phyloP scores from a whole-genome alignment of 805 yeast genomes.

The Yarrowia sp. region DNA sequence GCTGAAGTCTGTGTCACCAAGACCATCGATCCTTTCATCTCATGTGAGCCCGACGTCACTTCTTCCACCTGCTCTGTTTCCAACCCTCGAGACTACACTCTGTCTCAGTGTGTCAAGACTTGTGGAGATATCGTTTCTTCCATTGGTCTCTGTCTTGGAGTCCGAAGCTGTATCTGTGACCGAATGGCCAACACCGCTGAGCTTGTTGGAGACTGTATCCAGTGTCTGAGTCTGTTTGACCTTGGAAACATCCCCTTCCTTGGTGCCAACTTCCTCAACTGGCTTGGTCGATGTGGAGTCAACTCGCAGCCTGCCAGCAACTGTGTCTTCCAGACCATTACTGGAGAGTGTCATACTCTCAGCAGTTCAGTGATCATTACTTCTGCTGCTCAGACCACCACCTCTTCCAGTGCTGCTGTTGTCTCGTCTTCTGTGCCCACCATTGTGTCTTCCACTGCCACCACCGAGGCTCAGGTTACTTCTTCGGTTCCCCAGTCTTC shows the following conservation, averaged over 20 bases:
- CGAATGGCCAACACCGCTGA: slow-evolving; percentile 14
- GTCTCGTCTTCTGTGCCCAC: neutral
- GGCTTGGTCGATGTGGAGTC: slow-evolving; percentile 4
- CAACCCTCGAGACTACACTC: neutral
- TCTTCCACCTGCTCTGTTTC: slow-evolving; percentile 1
- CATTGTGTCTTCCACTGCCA: neutral
- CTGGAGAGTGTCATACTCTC: slow-evolving; percentile 12
- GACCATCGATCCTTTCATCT: slow-evolving; percentile 15
- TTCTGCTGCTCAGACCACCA: slow-evolving; percentile 4
- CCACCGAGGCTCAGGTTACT: neutral
- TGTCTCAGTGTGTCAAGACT: neutral
- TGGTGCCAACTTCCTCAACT: slow-evolving; percentile 27
- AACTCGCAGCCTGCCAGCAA: neutral
- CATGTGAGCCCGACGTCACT: slow-evolving; percentile 24
- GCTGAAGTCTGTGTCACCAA: slow-evolving; percentile 12
- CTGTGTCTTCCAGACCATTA: slow-evolving; percentile 8
- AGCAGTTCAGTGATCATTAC: slow-evolving; percentile 16
- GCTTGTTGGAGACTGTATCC: slow-evolving; percentile 15
- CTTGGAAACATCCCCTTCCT: slow-evolving; percentile 13
- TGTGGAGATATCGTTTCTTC: neutral
- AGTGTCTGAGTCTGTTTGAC: slow-evolving; percentile 17
- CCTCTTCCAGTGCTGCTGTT: neutral
- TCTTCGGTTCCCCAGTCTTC: neutral
- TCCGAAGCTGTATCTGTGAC: slow-evolving; percentile 10
- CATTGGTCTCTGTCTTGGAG: slow-evolving; percentile 8